Evolutionary conservation across 1,284 basidiomycete species (phyloP), one percentile per base, ranked within the genome.

Genomic region (Phaffia rhodozyma): DNA sequence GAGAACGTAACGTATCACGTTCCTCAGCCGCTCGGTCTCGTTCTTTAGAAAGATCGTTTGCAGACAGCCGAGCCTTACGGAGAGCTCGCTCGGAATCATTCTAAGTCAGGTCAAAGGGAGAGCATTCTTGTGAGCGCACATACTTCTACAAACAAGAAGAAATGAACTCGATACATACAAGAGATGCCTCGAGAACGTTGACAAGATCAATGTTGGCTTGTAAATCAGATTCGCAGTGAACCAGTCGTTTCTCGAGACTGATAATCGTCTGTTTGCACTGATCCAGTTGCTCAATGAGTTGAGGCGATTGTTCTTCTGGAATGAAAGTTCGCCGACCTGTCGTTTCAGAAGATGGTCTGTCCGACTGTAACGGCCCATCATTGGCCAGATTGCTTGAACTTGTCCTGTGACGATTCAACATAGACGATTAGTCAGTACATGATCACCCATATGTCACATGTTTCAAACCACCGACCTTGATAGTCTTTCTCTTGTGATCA

Each of bases 161-260:
- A 23, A 21, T 11, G n/a, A n/a, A 4, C 3, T 3, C 1, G 0
- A 43, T 43, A 58, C 64, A n/a, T 56, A 66, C 59, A 43, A 93
- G 79, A 27, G 88, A 88, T 50, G 84, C 83, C 76, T 91, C 89
- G 30, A 92, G 79, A 23, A 85, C 86, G 66, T 79, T 82, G 67
- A 92, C 89, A 63, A 93, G 82, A 73, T 94, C 89, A 81, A 91
- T 91, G 73, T 93, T 91, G 59, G 88, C 86, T 70, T 91, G 88
- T 66, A 94, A 79, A 75, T 94, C 91, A 67, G 81, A 84, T 76
- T 94, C 90, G 72, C 90, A 92, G 74, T 93, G 90, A 38, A 84
- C 84, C 61, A 96, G 76, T 75, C 92, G 90, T 75, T 92, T 91
- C 76, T 91, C 90, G 63, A 96, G 81, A 43, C 86, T 91, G 77